phyloP scores from a whole-genome alignment of 2,329 filamentous ascomycete genomes.

The Sporothrix dimorphospora region DNA sequence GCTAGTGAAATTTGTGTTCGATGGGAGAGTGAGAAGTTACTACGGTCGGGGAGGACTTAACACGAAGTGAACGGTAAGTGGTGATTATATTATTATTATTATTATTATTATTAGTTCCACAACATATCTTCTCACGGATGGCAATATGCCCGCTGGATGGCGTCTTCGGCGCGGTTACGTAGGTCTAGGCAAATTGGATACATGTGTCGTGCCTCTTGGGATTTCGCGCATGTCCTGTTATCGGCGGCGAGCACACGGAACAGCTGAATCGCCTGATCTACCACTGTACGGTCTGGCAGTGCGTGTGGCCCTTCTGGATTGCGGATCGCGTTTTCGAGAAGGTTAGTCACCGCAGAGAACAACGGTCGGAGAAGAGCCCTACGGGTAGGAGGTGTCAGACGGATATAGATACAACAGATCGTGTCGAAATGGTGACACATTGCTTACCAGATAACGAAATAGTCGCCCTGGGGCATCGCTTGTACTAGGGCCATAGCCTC shows the following conservation, averaged over 20 bases:
- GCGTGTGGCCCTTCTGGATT: constrained; percentile 3
- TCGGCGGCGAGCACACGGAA: constrained; percentile 6
- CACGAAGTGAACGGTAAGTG: too few species aligned
- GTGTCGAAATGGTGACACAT: background rate
- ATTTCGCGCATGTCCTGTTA: background rate
- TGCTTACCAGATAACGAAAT: background rate
- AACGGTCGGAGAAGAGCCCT: constrained; percentile 4
- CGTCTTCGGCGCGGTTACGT: background rate
- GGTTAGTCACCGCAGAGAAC: constrained; percentile 1
- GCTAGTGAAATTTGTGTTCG: too few species aligned
- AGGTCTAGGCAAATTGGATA: constrained; percentile 7
- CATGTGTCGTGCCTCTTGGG: constrained; percentile 14
- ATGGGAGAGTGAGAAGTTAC: too few species aligned
- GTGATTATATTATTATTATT: too few species aligned
- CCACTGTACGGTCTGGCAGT: background rate
- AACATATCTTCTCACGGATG: too few species aligned
- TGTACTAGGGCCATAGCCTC: background rate
- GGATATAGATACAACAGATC: background rate
- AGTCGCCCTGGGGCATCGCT: background rate
- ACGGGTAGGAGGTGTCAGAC: background rate
- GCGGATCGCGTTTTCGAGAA: constrained; percentile 17
- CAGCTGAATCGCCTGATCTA: background rate
- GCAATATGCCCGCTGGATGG: background rate
- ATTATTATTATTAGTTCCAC: too few species aligned
- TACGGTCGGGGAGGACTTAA: too few species aligned